Conservation (phyloP, 495 filamentous ascomycete genomes). For the Aspergillus indologenus region DNA sequence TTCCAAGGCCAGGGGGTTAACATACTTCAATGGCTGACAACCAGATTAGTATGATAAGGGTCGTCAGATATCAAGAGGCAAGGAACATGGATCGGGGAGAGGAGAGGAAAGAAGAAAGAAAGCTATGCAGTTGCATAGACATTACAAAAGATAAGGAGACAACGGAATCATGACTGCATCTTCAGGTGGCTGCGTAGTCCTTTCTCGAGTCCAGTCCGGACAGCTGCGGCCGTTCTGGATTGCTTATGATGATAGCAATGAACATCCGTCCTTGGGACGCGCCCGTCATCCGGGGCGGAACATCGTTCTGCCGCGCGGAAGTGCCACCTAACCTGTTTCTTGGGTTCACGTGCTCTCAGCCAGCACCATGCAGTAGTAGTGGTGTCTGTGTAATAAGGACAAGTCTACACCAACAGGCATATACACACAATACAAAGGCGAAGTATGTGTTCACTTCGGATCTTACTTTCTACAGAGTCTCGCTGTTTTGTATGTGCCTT, state of each 20-base stretch:
- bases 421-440: too few species aligned
- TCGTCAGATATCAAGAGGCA: conserved; percentile 8
- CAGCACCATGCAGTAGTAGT: not conserved
- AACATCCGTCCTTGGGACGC: conserved; percentile 10
- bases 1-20: not conserved
- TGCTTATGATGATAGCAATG: conserved; percentile 7
- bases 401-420: too few species aligned
- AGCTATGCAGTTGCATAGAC: not conserved
- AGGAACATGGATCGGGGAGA: conserved; percentile 8
- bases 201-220: not conserved
- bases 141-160: conserved; percentile 8
- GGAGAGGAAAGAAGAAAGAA: not conserved
- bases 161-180: conserved; percentile 6
- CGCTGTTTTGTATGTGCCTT: too few species aligned
- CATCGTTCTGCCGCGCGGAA: conserved; percentile 13
- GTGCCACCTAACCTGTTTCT: conserved; percentile 21
- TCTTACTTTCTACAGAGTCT: too few species aligned
- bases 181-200: not conserved
- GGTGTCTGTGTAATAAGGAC: too few species aligned
- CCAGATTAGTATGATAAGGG: conserved; percentile 10
- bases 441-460: too few species aligned
- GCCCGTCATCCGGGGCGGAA: conserved; percentile 18
- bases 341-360: conserved; percentile 11
- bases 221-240: conserved; percentile 5
- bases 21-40: conserved; percentile 17